Percentiles rank a stretch among this genome's conserved stretches.
phyloP scores from a whole-genome alignment of 345 rosid species.

The Nephelium lappaceum region DNA sequence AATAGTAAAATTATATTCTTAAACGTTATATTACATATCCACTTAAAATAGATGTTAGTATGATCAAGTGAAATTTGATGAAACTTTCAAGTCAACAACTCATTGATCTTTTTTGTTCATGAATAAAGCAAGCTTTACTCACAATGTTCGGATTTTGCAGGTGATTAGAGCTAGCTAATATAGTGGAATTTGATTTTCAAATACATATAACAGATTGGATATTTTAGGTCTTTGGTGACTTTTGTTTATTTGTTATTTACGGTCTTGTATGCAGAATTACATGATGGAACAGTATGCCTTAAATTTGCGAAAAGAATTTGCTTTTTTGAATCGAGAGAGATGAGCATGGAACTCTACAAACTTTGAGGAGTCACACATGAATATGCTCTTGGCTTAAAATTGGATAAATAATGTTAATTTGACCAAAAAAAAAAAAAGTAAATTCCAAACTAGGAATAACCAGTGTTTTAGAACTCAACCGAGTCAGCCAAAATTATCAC shows the following conservation, averaged over 20 bases:
- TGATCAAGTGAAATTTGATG: too few relatives aligned
- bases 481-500: too few relatives aligned
- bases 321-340: not conserved
- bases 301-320: not conserved
- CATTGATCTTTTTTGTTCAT: not conserved
- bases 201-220: not conserved
- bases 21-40: too few relatives aligned
- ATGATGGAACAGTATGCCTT: not conserved
- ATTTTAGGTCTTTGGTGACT: not conserved
- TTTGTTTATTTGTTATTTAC: too few relatives aligned
- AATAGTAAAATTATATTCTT: too few relatives aligned
- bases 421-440: not conserved
- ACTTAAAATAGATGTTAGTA: too few relatives aligned
- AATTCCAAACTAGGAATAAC: too few relatives aligned
- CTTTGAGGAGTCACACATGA: not conserved
- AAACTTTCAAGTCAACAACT: not conserved
- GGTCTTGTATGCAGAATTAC: not conserved
- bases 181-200: not conserved
- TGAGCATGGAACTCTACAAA: not conserved
- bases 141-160: not conserved
- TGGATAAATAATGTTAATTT: too few relatives aligned
- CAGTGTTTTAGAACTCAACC: too few relatives aligned
- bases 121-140: not conserved
- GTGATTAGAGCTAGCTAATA: not conserved
- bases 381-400: not conserved